Evolutionary conservation across 106 monocot genomes (phyloP), one percentile per base, ranked within the genome.

Genomic region (Dendrobium chrysotoxum): DNA sequence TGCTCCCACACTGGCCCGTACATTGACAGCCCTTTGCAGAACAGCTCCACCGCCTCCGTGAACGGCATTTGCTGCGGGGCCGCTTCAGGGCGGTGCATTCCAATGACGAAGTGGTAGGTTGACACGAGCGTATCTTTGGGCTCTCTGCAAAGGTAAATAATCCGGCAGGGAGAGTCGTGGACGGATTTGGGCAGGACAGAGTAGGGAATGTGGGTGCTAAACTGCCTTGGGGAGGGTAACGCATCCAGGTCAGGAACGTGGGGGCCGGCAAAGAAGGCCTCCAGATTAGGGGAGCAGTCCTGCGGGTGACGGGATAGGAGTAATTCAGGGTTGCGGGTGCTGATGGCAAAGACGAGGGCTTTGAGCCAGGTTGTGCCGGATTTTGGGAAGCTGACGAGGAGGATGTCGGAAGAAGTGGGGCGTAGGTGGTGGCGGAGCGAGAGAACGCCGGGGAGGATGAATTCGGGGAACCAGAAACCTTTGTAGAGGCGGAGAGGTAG

Each of bases 61-160:
- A 89, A 65, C 30, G 80, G 44, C 4, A 76, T 54, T 20, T 72
- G 77, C 31, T 46, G 50, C 26, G 2, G 64, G 26, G 1, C 9
- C 2, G n/a, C n/a, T 23, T 65, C 82, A 0, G 20, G 53, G 4
- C 46, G 68, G 16, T 28, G 55, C 57, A 83, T 68, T 25, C 40
- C 35, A 39, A 78, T 45, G 16, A 67, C 16, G 78, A 58, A 87
- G 30, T 87, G 87, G 23, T 82, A 77, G 6, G 21, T 9, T 0
- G 86, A 89, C 44, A 89, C 77, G 8, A 87, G 40, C 0, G 57
- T 78, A 42, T 91, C 90, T 73, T 86, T 90, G 5, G 84, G 88
- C 20, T 86, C 68, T 1, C 84, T 57, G 28, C 84, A 86, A 8
- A 88, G 44, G 80, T 91, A 91, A 3, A 88, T 70, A 2, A 88